Percentiles rank a stretch among this genome's conserved stretches.
phyloP scores from a whole-genome alignment of 148 eudicot species.

The Nepenthes gracilis region DNA sequence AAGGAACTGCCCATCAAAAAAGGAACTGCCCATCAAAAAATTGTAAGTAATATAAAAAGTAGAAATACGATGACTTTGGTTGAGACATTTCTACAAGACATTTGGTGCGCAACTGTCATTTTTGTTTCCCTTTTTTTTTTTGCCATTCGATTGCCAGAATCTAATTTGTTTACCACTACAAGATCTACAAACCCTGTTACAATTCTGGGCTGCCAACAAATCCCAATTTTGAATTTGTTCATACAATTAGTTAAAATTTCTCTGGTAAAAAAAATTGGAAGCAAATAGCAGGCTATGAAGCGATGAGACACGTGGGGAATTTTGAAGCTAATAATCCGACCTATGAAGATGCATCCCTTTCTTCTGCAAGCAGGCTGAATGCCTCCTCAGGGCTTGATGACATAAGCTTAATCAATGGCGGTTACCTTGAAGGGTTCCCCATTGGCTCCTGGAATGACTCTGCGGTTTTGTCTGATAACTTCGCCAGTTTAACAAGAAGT shows the following conservation, averaged over 20 bases:
- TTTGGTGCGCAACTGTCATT: neutral
- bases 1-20: neutral
- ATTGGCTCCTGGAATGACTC: conserved; percentile 69
- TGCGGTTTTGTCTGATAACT: conserved; percentile 36
- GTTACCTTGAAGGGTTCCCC: conserved; percentile 26
- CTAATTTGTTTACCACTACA: neutral
- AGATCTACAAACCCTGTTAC: no score
- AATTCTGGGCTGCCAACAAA: no score
- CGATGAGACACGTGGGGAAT: no score
- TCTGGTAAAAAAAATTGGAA: no score
- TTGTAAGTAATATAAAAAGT: no score
- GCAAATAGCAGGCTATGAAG: no score
- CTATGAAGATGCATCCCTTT: no score
- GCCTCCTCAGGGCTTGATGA: neutral
- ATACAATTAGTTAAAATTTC: no score
- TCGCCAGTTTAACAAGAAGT: conserved; percentile 25
- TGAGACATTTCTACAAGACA: neutral
- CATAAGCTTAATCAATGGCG: conserved; percentile 3
- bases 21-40: neutral
- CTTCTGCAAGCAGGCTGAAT: neutral
- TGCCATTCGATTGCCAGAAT: neutral
- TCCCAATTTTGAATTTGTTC: no score
- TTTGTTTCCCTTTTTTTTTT: neutral
- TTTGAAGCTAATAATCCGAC: no score
- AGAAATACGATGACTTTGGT: neutral